Base-by-base conservation (phyloP, 1,284 basidiomycete genomes). In the Gomphus bonarii region DNA sequence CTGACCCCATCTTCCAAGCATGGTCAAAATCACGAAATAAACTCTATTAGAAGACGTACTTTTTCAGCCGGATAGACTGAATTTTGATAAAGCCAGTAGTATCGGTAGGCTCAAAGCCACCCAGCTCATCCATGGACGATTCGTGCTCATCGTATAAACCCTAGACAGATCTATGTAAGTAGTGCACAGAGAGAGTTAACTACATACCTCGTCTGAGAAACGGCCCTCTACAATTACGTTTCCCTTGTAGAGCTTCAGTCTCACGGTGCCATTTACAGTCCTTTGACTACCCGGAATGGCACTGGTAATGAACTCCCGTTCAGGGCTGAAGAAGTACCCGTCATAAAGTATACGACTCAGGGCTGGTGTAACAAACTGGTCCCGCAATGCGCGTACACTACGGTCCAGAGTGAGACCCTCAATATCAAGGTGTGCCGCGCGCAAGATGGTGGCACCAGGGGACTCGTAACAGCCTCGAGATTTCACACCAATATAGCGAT, bases 71-170 rank as follows among this genome's bases (percentile, higher is more conserved):
- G 72, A 97, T 95, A 35, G 89, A 91, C 71, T 95, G 90, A 63
- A 97, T 95, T 67, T 87, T 84, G 72, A 97, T 95, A 78, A 97
- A 97, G 10, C 93, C 93, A 57, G 86, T 81, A 55, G 92, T 91
- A 68, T 95, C 88, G 54, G 89, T 90, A 20, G 92, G 91, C 73
- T 95, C 91, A 73, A 98, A 98, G 49, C 95, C 95, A 63, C 95
- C 95, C 60, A 97, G 84, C 75, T 97, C 95, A 72, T 99, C 95
- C 95, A 99, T 99, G 59, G 93, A 97, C n/a, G 93, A 93, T 73
- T 97, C 83, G 59, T 88, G 88, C 68, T 92, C 94, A 68, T 99
- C 95, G 71, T 99, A 99, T 33, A 97, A 78, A 66, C 90, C 88
- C 87, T 91, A 67, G 38, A 58, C 25, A 35, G 30, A 20, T 11